Percentiles rank a stretch among this genome's conserved stretches.
These are phyloP conservation scores for Penicillium sp. DNA, from an alignment of 2,329 filamentous ascomycete genomes.

Conservation along the genomic window DNA sequence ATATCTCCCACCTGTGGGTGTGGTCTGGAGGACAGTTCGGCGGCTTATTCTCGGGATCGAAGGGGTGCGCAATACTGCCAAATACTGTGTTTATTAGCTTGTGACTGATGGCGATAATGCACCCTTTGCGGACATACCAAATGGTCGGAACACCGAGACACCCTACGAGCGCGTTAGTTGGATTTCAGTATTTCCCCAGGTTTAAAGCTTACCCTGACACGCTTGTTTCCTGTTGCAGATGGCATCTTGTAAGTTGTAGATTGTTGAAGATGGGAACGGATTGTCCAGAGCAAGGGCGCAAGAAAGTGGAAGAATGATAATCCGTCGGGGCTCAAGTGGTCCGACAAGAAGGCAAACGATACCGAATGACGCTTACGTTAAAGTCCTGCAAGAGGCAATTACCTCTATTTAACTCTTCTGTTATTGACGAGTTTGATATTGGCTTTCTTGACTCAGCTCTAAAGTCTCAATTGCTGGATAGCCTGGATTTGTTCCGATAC, in stretches of 20 bases:
- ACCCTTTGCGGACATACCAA: slow-evolving; percentile 34
- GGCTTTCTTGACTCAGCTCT: background rate
- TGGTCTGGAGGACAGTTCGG: slow-evolving; percentile 79
- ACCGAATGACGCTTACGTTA: slow-evolving; percentile 1
- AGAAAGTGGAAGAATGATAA: slow-evolving; percentile 4
- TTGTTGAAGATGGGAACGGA: background rate
- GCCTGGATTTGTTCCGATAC: background rate
- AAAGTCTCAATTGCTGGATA: slow-evolving; percentile 6
- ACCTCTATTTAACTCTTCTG: background rate
- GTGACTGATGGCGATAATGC: background rate
- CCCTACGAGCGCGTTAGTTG: slow-evolving; percentile 36
- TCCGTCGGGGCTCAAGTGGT: background rate
- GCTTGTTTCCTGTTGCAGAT: slow-evolving; percentile 54
- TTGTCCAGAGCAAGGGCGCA: slow-evolving; percentile 10
- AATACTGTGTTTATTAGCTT: slow-evolving; percentile 55
- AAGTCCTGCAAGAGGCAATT: background rate
- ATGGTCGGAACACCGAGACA: slow-evolving; percentile 48
- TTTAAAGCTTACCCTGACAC: slow-evolving; percentile 45
- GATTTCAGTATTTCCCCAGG: background rate
- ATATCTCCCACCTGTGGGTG: slow-evolving; percentile 95
- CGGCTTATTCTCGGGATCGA: slow-evolving; percentile 74
- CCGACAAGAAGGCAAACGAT: slow-evolving; percentile 1
- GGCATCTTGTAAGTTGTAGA: slow-evolving; percentile 43
- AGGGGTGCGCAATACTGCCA: slow-evolving; percentile 75
- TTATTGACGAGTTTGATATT: background rate